Conservation (phyloP, 1,284 basidiomycete genomes). For the Puccinia triticina region DNA sequence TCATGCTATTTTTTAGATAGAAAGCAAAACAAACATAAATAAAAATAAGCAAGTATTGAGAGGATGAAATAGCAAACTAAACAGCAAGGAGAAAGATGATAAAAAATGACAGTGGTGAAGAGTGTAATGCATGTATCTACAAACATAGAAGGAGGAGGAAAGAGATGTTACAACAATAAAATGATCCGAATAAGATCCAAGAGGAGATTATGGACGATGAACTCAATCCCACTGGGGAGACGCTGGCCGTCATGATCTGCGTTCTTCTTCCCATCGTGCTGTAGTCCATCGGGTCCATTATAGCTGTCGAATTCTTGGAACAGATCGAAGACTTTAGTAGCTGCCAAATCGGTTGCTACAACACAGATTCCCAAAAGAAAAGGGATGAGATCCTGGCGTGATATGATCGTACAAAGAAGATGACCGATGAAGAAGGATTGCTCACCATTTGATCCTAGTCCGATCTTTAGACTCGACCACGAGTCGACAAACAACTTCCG, state of each 20-base stretch:
- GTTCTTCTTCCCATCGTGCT: not conserved
- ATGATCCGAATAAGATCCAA: constrained; percentile 41
- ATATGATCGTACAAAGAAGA: not conserved
- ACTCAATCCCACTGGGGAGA: constrained; percentile 11
- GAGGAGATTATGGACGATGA: constrained; percentile 40
- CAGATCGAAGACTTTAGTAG: constrained; percentile 40
- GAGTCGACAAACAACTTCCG: constrained; percentile 29
- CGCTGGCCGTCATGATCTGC: not conserved
- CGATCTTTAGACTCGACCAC: constrained; percentile 42
- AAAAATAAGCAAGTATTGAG: no score
- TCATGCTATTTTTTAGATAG: no score
- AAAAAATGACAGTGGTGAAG: not conserved
- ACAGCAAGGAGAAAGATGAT: not conserved
- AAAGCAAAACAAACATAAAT: no score
- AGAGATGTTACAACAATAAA: constrained; percentile 25
- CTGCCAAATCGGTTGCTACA: constrained; percentile 42
- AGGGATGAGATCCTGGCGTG: not conserved
- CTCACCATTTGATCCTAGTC: constrained; percentile 46
- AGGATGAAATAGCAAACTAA: no score
- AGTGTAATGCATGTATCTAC: not conserved
- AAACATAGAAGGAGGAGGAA: not conserved
- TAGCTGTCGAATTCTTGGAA: constrained; percentile 30
- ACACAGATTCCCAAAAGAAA: not conserved
- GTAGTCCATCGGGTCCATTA: not conserved
- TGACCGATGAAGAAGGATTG: not conserved